Percentiles rank a stretch among this genome's conserved stretches.
Evolutionary conservation across 768 basidiomycete species (phyloP).

Genomic region (Suillus paluster): DNA sequence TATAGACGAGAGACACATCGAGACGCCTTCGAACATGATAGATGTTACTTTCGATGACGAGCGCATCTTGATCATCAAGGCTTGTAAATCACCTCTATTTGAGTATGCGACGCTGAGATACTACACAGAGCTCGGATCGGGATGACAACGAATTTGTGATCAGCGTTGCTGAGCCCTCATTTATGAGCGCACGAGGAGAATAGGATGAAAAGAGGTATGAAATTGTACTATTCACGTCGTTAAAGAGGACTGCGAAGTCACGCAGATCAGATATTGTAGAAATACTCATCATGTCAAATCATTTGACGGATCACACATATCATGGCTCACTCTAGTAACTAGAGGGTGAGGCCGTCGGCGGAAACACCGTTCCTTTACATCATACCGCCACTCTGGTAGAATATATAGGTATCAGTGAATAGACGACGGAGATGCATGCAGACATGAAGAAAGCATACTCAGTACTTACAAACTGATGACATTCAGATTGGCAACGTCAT

Average conservation of each 20-base stretch:
- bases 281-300: not conserved
- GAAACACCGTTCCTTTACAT: no score
- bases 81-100: not conserved
- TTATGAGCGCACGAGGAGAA: not conserved
- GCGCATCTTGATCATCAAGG: not conserved
- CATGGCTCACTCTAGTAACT: no score
- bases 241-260: not conserved
- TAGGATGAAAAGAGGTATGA: not conserved
- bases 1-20: not conserved
- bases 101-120: not conserved
- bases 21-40: not conserved
- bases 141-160: constrained; percentile 4
- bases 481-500: no score
- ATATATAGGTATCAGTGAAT: no score
- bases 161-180: not conserved
- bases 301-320: no score
- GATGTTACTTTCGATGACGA: constrained; percentile 5
- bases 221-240: not conserved
- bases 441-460: no score
- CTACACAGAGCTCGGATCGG: not conserved
- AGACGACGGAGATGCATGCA: no score
- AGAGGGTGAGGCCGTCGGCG: no score
- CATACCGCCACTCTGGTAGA: no score
- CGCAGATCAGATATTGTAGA: no score
- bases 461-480: no score